Percentiles rank a stretch among this genome's conserved stretches.
phyloP scores from a whole-genome alignment of 768 basidiomycete species.

The Astraeus odoratus region DNA sequence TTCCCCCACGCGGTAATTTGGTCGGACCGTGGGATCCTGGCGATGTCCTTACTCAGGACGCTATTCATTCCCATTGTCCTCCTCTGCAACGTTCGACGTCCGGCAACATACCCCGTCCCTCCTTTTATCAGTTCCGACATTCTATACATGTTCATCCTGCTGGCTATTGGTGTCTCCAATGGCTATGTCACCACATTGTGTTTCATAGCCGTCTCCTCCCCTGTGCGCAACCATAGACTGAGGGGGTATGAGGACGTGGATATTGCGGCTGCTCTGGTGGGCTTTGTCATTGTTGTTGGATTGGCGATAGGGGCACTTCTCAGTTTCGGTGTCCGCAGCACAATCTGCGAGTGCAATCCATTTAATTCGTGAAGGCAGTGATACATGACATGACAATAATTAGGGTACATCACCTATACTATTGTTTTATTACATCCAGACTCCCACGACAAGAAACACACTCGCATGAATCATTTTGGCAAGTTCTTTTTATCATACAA shows the following conservation, averaged over 20 bases:
- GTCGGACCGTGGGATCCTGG: conserved; percentile 55
- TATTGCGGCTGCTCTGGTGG: conserved; percentile 73
- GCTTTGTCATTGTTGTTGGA: conserved; percentile 73
- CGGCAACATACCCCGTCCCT: conserved; percentile 20
- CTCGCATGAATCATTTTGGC: too few relatives aligned
- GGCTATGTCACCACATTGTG: conserved; percentile 74
- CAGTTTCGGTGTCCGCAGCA: conserved; percentile 73
- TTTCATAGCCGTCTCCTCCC: conserved; percentile 78
- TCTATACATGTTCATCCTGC: conserved; percentile 66
- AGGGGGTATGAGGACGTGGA: conserved; percentile 77
- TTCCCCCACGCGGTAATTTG: conserved; percentile 61
- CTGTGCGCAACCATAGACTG: conserved; percentile 71
- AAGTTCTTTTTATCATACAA: too few relatives aligned
- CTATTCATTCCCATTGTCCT: conserved; percentile 83
- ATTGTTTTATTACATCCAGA: too few relatives aligned
- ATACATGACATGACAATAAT: too few relatives aligned
- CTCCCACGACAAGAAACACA: too few relatives aligned
- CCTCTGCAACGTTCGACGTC: conserved; percentile 76
- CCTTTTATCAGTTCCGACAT: conserved; percentile 67
- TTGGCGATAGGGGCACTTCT: conserved; percentile 66
- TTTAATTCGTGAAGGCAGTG: conserved; percentile 31
- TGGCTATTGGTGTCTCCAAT: conserved; percentile 70
- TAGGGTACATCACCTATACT: too few relatives aligned
- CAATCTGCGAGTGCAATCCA: conserved; percentile 70
- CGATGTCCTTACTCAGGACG: conserved; percentile 60